These are phyloP conservation scores for Saturnispora zaruensis DNA, from an alignment of 805 yeast genomes.

Conservation along the genomic window DNA sequence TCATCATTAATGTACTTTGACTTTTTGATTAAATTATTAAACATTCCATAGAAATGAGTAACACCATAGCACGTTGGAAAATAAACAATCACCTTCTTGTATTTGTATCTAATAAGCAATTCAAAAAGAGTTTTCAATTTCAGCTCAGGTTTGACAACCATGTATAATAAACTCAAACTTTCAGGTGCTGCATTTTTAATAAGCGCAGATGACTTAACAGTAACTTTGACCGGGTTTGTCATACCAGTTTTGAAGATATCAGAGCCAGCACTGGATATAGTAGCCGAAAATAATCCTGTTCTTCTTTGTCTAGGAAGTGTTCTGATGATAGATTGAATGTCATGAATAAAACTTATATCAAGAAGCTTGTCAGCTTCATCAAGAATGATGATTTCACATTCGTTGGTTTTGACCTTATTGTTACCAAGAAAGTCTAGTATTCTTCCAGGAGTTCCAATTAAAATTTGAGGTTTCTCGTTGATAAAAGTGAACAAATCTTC, in stretches of 20 bases:
- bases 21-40: conserved; percentile 34
- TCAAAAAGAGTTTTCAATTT: conserved; percentile 56
- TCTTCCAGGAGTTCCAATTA: conserved; percentile 93
- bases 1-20: conserved; percentile 11
- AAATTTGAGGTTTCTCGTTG: conserved; percentile 53
- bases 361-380: conserved; percentile 92
- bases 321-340: conserved; percentile 58
- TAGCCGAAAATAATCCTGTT: conserved; percentile 91
- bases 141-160: conserved; percentile 46
- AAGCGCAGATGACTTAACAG: conserved; percentile 47
- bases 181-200: conserved; percentile 44
- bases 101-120: conserved; percentile 44
- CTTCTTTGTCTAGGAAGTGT: conserved; percentile 83
- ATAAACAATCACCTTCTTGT: conserved; percentile 79
- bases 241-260: conserved; percentile 80
- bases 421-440: conserved; percentile 63
- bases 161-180: conserved; percentile 53
- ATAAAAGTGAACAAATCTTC: conserved; percentile 62
- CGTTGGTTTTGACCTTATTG: conserved; percentile 45
- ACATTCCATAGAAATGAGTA: conserved; percentile 58
- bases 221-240: conserved; percentile 83
- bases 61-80: conserved; percentile 88
- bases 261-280: conserved; percentile 73
- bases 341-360: conserved; percentile 66
- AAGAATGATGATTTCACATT: conserved; percentile 65